Evolutionary conservation across 2,329 filamentous ascomycete species (phyloP).

Genomic region (Metarhizium rileyi): DNA sequence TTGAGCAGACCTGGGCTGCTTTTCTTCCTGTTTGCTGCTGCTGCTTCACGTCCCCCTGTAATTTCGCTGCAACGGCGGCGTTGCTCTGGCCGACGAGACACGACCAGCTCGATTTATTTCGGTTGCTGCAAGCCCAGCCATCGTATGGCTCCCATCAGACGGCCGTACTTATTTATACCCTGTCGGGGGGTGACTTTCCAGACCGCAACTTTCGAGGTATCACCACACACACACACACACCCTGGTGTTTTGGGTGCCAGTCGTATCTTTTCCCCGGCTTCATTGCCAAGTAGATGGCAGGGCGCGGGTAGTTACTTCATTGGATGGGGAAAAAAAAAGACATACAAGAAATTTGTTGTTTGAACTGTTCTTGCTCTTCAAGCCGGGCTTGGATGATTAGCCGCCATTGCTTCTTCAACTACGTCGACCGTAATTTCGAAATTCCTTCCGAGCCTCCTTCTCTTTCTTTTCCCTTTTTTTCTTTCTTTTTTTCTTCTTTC

Average conservation of each 20-base stretch:
- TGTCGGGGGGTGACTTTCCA: neutral
- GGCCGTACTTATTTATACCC: neutral
- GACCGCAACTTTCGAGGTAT: constrained; percentile 5
- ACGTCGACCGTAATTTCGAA: neutral
- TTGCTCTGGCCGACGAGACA: constrained; percentile 1
- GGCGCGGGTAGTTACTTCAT: neutral
- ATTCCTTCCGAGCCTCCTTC: neutral
- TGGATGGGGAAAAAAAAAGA: too few relatives aligned
- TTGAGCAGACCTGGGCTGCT: neutral
- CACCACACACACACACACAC: too few relatives aligned
- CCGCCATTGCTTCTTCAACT: neutral
- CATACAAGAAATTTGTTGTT: too few relatives aligned
- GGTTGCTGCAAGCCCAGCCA: neutral
- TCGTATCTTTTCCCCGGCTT: neutral
- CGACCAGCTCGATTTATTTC: neutral
- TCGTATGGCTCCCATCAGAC: neutral
- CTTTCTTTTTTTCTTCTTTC: neutral
- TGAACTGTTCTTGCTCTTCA: too few relatives aligned
- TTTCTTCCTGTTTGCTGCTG: neutral
- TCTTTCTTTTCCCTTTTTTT: neutral
- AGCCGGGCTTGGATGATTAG: constrained; percentile 2
- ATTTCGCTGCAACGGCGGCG: neutral
- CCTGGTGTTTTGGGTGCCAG: neutral
- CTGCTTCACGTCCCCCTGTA: neutral
- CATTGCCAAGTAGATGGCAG: neutral